phyloP scores from a whole-genome alignment of 1,284 basidiomycete species.

The Pyrrhoderma lamaoense region DNA sequence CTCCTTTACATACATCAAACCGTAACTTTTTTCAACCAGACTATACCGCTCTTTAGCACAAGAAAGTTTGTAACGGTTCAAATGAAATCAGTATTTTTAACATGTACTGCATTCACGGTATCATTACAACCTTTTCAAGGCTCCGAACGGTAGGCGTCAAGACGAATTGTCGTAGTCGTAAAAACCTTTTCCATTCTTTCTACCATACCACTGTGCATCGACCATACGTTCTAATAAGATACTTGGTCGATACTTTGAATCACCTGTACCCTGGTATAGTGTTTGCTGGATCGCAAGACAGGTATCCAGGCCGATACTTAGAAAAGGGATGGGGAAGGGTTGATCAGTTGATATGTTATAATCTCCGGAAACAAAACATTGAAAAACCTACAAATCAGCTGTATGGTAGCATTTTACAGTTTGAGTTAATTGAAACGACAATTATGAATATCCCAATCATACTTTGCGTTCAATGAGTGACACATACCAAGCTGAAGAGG shows the following conservation, averaged over 20 bases:
- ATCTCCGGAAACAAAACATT: slow-evolving; percentile 3
- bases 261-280: slow-evolving; percentile 80
- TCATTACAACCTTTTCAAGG: too few relatives aligned
- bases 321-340: not conserved
- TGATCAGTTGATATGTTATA: slow-evolving; percentile 5
- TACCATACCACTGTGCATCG: slow-evolving; percentile 92
- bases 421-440: slow-evolving; percentile 1
- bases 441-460: not conserved
- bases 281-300: slow-evolving; percentile 89
- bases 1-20: too few relatives aligned
- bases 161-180: slow-evolving; percentile 57
- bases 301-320: slow-evolving; percentile 85
- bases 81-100: too few relatives aligned
- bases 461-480: not conserved
- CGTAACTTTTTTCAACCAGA: too few relatives aligned
- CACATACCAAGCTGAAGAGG: slow-evolving; percentile 69
- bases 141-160: too few relatives aligned
- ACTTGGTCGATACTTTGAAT: slow-evolving; percentile 96
- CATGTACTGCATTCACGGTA: too few relatives aligned
- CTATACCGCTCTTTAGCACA: too few relatives aligned
- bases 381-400: slow-evolving; percentile 70
- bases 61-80: too few relatives aligned
- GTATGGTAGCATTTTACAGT: slow-evolving; percentile 6
- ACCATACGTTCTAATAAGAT: slow-evolving; percentile 92
- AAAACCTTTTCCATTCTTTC: slow-evolving; percentile 85